Evolutionary conservation across 2,329 filamentous ascomycete species (phyloP).

Genomic region (Pyrenochaeta sp.): DNA sequence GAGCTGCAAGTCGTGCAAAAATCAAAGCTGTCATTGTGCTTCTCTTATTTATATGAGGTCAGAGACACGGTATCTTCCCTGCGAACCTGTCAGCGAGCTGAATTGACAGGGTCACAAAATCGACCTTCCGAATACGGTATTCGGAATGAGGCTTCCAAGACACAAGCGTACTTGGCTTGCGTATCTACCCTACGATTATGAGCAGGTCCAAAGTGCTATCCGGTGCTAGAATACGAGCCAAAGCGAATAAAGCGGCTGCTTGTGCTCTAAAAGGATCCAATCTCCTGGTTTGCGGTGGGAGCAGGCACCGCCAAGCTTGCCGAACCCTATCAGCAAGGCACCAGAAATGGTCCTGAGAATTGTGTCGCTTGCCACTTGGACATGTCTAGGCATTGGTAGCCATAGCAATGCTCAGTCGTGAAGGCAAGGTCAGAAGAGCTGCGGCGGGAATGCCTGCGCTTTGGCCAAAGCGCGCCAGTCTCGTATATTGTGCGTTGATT

Average conservation of each 20-base stretch:
- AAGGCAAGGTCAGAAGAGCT: too few species aligned
- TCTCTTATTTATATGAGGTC: slow-evolving; percentile 14
- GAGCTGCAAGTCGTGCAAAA: slow-evolving; percentile 10
- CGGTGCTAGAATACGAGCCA: slow-evolving; percentile 10
- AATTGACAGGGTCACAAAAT: slow-evolving; percentile 3
- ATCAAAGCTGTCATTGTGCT: slow-evolving; percentile 1
- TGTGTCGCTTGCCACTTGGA: background rate
- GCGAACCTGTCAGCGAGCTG: background rate
- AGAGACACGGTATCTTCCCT: slow-evolving; percentile 4
- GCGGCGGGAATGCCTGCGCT: too few species aligned
- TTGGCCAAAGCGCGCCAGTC: too few species aligned
- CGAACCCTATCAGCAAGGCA: slow-evolving; percentile 1
- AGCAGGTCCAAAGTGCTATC: slow-evolving; percentile 32
- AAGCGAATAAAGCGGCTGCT: slow-evolving; percentile 1
- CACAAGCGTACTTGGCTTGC: slow-evolving; percentile 27
- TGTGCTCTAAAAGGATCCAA: slow-evolving; percentile 5
- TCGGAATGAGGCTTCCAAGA: slow-evolving; percentile 17
- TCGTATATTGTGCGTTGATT: too few species aligned
- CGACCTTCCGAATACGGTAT: slow-evolving; percentile 22
- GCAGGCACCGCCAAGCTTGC: slow-evolving; percentile 12
- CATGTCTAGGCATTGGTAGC: too few species aligned
- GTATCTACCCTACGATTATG: slow-evolving; percentile 19
- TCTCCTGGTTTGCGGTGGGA: slow-evolving; percentile 13
- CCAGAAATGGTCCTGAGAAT: background rate
- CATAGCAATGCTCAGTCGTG: too few species aligned